A percentile compares a stretch with the other conserved stretches of the same genome.
phyloP scores from a whole-genome alignment of 805 yeast species.

The Zygotorulaspora danielsina region DNA sequence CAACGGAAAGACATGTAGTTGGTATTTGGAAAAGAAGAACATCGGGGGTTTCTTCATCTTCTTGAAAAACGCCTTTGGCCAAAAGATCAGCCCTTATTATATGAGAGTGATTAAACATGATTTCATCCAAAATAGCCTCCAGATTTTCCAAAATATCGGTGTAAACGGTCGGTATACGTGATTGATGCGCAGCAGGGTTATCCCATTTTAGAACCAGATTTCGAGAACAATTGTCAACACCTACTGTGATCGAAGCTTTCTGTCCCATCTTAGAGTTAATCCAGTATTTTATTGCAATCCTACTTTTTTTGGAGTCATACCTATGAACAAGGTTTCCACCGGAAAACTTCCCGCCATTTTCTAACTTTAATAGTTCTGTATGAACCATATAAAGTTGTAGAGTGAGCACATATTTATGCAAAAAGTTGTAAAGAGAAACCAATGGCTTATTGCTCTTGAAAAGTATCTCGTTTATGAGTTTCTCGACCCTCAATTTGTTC shows the following conservation, averaged over 20 bases:
- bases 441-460: conserved; percentile 30
- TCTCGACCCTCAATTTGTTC: conserved; percentile 30
- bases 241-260: conserved; percentile 30
- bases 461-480: conserved; percentile 32
- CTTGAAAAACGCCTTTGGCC: conserved; percentile 29
- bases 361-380: conserved; percentile 28
- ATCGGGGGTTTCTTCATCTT: conserved; percentile 32
- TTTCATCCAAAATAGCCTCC: conserved; percentile 33
- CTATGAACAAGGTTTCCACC: conserved; percentile 33
- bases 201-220: conserved; percentile 32
- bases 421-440: conserved; percentile 29
- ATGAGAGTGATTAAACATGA: conserved; percentile 36
- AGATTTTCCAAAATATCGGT: conserved; percentile 27
- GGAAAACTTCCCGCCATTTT: conserved; percentile 31
- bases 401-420: conserved; percentile 34
- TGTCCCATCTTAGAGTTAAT: conserved; percentile 31
- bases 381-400: conserved; percentile 34
- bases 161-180: conserved; percentile 25
- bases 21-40: conserved; percentile 33
- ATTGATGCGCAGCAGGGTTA: conserved; percentile 20
- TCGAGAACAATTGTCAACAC: conserved; percentile 26
- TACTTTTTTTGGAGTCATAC: conserved; percentile 34
- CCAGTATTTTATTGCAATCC: conserved; percentile 35
- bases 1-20: conserved; percentile 31
- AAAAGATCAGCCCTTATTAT: conserved; percentile 31